These are phyloP conservation scores for Boletales sp. DNA, from an alignment of 768 basidiomycete species.

Conservation along the genomic window DNA sequence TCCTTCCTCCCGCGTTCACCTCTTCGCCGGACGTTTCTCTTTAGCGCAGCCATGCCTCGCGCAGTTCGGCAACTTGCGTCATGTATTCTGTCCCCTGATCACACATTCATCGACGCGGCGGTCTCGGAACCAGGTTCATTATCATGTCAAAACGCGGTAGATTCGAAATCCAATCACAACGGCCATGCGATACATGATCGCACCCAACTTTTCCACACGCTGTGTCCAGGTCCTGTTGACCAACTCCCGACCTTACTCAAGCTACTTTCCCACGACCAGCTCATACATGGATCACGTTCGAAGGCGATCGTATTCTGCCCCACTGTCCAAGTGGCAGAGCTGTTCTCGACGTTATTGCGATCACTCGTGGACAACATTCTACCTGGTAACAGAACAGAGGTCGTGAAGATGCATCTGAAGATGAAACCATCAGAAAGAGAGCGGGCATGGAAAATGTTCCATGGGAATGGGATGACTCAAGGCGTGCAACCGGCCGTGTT, in stretches of 20 bases:
- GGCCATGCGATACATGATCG: constrained; percentile 58
- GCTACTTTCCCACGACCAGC: constrained; percentile 85
- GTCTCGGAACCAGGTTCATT: constrained; percentile 44
- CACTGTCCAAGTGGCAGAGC: constrained; percentile 81
- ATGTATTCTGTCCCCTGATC: constrained; percentile 52
- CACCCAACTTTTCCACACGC: constrained; percentile 80
- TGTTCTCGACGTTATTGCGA: constrained; percentile 63
- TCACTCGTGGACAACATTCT: constrained; percentile 42
- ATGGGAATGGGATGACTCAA: constrained; percentile 1
- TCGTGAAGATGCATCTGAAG: constrained; percentile 86
- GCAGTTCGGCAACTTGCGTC: constrained; percentile 70
- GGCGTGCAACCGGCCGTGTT: constrained; percentile 54
- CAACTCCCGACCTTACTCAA: constrained; percentile 79
- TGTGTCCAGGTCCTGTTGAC: constrained; percentile 58
- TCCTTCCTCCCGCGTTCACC: constrained; percentile 56
- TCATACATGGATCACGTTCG: constrained; percentile 57
- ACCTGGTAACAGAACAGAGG: constrained; percentile 50
- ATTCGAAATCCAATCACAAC: background rate
- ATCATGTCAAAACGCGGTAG: background rate
- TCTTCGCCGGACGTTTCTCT: constrained; percentile 85
- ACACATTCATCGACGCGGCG: constrained; percentile 73
- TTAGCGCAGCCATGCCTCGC: constrained; percentile 81
- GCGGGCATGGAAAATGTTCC: constrained; percentile 24
- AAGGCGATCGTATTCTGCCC: constrained; percentile 83
- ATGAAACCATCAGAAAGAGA: constrained; percentile 29